Evolutionary conservation across 495 filamentous ascomycete species (phyloP).

Genomic region (Cetradonia linearis): DNA sequence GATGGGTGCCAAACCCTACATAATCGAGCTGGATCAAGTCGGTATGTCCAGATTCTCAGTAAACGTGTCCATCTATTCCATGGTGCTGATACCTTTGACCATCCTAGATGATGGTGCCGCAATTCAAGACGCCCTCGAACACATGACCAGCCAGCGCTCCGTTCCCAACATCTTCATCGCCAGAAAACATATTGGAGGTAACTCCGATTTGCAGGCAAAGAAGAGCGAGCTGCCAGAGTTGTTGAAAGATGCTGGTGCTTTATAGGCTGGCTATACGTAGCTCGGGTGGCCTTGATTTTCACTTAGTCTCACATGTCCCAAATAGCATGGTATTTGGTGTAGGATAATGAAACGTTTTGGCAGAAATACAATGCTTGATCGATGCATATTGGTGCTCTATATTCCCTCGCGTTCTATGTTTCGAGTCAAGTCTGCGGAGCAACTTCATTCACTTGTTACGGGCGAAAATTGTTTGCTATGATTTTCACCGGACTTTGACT

Average conservation of each 20-base stretch:
- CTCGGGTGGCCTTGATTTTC: not conserved
- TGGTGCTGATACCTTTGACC: not conserved
- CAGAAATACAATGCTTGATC: not conserved
- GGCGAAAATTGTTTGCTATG: no score
- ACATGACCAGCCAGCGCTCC: slow-evolving; percentile 71
- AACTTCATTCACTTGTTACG: no score
- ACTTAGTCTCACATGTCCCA: not conserved
- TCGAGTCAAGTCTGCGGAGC: no score
- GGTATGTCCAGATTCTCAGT: slow-evolving; percentile 40
- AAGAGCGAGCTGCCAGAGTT: slow-evolving; percentile 46
- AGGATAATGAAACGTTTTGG: not conserved
- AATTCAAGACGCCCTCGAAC: slow-evolving; percentile 71
- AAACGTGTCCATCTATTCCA: not conserved
- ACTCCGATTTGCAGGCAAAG: slow-evolving; percentile 77
- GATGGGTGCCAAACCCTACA: slow-evolving; percentile 59
- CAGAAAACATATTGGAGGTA: slow-evolving; percentile 87
- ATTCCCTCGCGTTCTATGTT: no score
- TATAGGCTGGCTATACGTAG: not conserved
- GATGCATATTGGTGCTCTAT: not conserved
- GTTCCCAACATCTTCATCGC: slow-evolving; percentile 94
- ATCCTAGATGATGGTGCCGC: slow-evolving; percentile 60
- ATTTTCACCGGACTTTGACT: no score
- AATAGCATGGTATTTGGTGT: not conserved
- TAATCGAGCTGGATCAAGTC: slow-evolving; percentile 76
- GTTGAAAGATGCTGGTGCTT: slow-evolving; percentile 56